phyloP scores from a whole-genome alignment of 2,329 filamentous ascomycete genomes.

The Teratosphaeria zuluensis region DNA sequence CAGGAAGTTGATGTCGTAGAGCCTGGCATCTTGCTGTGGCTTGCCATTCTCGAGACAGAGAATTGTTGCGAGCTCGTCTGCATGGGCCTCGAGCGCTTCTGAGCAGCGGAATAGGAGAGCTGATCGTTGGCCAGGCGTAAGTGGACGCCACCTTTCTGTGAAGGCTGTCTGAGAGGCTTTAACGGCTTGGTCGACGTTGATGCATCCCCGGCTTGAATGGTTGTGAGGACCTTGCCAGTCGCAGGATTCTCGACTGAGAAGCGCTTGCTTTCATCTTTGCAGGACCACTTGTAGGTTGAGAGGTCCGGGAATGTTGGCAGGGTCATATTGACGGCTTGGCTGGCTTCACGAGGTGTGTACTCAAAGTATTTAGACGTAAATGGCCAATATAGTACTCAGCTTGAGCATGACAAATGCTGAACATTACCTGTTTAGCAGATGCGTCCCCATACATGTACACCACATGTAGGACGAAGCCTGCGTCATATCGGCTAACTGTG shows the following conservation, averaged over 20 bases:
- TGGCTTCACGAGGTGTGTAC: no score
- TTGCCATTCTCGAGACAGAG: conserved; percentile 21
- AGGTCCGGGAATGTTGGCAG: conserved; percentile 3
- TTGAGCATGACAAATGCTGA: neutral
- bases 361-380: neutral
- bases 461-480: neutral
- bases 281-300: conserved; percentile 5
- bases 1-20: conserved; percentile 13
- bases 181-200: conserved; percentile 6
- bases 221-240: conserved; percentile 6
- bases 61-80: conserved; percentile 16
- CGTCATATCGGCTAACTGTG: neutral
- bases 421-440: neutral
- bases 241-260: conserved; percentile 9
- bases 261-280: conserved; percentile 4
- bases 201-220: conserved; percentile 5
- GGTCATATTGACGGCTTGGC: neutral
- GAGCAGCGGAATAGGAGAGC: conserved; percentile 6
- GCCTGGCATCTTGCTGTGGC: conserved; percentile 11
- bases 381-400: neutral
- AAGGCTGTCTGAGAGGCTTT: conserved; percentile 8
- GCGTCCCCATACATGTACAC: neutral
- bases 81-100: conserved; percentile 5
- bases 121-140: conserved; percentile 4
- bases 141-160: conserved; percentile 2